Percentiles rank a stretch among this genome's conserved stretches.
These are phyloP conservation scores for Aspergillus thermomutatus DNA, from an alignment of 2,329 filamentous ascomycete species.

Conservation along the genomic window DNA sequence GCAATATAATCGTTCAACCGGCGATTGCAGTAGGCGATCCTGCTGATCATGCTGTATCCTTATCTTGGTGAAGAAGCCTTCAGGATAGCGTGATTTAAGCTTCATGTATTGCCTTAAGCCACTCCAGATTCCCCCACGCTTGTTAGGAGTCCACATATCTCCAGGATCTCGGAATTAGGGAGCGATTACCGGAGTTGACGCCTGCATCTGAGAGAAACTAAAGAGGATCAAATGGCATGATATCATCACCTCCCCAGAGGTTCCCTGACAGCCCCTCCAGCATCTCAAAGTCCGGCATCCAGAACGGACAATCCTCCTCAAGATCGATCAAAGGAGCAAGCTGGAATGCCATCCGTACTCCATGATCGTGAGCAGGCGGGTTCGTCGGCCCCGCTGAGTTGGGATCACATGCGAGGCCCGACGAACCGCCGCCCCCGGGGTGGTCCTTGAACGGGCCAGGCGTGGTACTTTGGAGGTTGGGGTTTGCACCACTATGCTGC, in stretches of 20 bases:
- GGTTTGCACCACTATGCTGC: conserved; percentile 22
- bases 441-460: conserved; percentile 14
- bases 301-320: conserved; percentile 32
- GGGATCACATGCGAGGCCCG: conserved; percentile 9
- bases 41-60: too few species aligned
- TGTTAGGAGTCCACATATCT: neutral
- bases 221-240: conserved; percentile 27
- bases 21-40: neutral
- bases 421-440: too few species aligned
- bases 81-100: too few species aligned
- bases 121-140: neutral
- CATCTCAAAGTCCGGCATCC: conserved; percentile 41
- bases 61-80: neutral
- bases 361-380: conserved; percentile 28
- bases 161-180: too few species aligned
- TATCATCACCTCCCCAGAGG: conserved; percentile 28
- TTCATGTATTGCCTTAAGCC: too few species aligned
- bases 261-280: conserved; percentile 29
- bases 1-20: too few species aligned
- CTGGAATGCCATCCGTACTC: conserved; percentile 37
- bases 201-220: conserved; percentile 5
- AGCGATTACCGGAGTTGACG: too few species aligned
- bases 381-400: conserved; percentile 8
- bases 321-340: conserved; percentile 41
- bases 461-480: conserved; percentile 3